These are phyloP conservation scores for Wickerhamomyces ciferrii DNA, from an alignment of 805 yeast species.

Conservation along the genomic window DNA sequence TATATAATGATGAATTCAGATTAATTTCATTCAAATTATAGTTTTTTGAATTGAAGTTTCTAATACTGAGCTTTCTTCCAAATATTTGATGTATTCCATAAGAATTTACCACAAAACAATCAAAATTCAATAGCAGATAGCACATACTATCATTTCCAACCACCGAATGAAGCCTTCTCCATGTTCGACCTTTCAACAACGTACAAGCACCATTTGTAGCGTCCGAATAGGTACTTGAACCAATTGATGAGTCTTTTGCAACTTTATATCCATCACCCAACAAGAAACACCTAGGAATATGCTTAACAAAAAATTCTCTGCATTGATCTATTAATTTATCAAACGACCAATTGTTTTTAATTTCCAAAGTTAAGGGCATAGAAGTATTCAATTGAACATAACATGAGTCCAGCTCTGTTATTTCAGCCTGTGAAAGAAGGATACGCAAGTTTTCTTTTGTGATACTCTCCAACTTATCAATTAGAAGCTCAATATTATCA, in stretches of 20 bases:
- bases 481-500: neutral
- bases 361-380: neutral
- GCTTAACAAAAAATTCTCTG: neutral
- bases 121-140: neutral
- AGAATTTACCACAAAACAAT: neutral
- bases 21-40: neutral
- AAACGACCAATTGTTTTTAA: neutral
- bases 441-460: neutral
- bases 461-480: neutral
- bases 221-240: neutral
- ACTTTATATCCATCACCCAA: neutral
- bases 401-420: neutral
- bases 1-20: slow-evolving; percentile 12
- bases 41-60: neutral
- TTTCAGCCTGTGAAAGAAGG: neutral
- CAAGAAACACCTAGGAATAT: neutral
- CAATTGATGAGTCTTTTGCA: neutral
- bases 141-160: slow-evolving; percentile 3
- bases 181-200: neutral
- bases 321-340: neutral
- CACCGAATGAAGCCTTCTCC: slow-evolving; percentile 1
- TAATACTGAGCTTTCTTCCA: neutral
- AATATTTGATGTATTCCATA: neutral
- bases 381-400: neutral
- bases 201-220: neutral